A percentile compares a stretch with the other conserved stretches of the same genome.
Evolutionary conservation across 768 basidiomycete genomes (phyloP).

Genomic region (Termitomyces eurrhizus): DNA sequence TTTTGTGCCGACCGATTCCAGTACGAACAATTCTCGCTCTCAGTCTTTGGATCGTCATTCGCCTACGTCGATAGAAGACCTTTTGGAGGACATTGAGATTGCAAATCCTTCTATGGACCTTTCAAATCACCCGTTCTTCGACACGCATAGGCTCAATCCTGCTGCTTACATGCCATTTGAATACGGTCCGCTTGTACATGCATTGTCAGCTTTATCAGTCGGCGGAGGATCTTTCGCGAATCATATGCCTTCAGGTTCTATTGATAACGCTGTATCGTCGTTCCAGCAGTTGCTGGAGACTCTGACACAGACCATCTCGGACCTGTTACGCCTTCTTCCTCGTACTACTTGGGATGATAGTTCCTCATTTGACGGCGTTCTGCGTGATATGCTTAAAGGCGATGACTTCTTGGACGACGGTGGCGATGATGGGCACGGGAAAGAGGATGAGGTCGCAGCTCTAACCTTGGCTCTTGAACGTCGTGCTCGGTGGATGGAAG

Average conservation of each 20-base stretch:
- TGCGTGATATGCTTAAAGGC: constrained; percentile 85
- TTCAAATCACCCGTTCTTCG: constrained; percentile 71
- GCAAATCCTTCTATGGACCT: constrained; percentile 63
- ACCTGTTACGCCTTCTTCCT: constrained; percentile 77
- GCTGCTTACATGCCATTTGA: constrained; percentile 79
- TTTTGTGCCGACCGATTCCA: constrained; percentile 40
- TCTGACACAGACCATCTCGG: constrained; percentile 86
- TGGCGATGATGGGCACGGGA: constrained; percentile 57
- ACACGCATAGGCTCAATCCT: constrained; percentile 63
- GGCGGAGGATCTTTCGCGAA: constrained; percentile 82
- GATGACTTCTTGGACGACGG: constrained; percentile 82
- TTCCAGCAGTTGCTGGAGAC: constrained; percentile 89
- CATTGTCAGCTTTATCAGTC: constrained; percentile 80
- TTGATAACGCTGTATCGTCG: constrained; percentile 85
- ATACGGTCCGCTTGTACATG: constrained; percentile 83
- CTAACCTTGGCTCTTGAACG: constrained; percentile 80
- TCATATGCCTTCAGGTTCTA: constrained; percentile 82
- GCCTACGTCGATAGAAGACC: constrained; percentile 54
- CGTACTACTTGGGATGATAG: constrained; percentile 90
- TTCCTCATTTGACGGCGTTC: constrained; percentile 82
- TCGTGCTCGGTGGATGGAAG: constrained; percentile 93
- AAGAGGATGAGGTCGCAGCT: constrained; percentile 83
- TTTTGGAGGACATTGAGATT: constrained; percentile 65
- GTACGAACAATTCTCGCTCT: constrained; percentile 54
- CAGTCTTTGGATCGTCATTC: constrained; percentile 52